phyloP scores from a whole-genome alignment of 2,329 filamentous ascomycete genomes.

The Colletotrichum sojae region DNA sequence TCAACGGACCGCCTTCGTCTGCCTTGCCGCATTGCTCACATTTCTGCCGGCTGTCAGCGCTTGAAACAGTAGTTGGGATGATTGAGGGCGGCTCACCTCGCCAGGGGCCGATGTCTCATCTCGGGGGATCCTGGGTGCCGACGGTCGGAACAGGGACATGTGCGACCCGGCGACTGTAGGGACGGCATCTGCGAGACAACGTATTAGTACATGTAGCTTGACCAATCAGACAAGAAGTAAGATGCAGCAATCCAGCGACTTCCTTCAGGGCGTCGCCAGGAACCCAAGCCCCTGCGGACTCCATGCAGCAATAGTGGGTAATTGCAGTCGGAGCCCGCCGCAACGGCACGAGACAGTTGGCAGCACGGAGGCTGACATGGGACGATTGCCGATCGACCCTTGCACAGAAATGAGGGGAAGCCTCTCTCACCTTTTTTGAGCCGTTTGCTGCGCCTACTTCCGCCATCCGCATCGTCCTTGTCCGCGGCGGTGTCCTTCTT shows the following conservation, averaged over 20 bases:
- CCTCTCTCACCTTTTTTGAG: constrained; percentile 77
- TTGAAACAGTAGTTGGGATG: constrained; percentile 12
- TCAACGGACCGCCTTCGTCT: constrained; percentile 78
- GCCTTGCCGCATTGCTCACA: constrained; percentile 90
- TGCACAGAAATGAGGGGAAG: constrained; percentile 14
- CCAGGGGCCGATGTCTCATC: constrained; percentile 63
- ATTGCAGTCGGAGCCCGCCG: constrained; percentile 21
- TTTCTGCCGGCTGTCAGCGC: constrained; percentile 63
- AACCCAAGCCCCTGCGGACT: constrained; percentile 37
- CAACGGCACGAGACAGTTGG: constrained; percentile 21
- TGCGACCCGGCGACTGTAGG: constrained; percentile 96
- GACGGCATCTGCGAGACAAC: constrained; percentile 65
- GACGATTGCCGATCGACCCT: constrained; percentile 13
- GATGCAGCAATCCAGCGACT: neutral
- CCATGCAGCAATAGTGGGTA: constrained; percentile 13
- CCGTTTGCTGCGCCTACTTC: constrained; percentile 85
- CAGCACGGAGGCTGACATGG: constrained; percentile 23
- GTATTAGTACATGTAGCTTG: constrained; percentile 35
- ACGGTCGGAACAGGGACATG: constrained; percentile 93
- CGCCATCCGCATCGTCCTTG: constrained; percentile 73
- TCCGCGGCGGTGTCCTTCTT: constrained; percentile 64
- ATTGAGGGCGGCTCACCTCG: constrained; percentile 53
- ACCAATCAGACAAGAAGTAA: constrained; percentile 3
- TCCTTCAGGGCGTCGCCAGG: constrained; percentile 41
- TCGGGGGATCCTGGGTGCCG: constrained; percentile 75